Conservation (phyloP, 306 rosid species). For the Dryas drummondii region DNA sequence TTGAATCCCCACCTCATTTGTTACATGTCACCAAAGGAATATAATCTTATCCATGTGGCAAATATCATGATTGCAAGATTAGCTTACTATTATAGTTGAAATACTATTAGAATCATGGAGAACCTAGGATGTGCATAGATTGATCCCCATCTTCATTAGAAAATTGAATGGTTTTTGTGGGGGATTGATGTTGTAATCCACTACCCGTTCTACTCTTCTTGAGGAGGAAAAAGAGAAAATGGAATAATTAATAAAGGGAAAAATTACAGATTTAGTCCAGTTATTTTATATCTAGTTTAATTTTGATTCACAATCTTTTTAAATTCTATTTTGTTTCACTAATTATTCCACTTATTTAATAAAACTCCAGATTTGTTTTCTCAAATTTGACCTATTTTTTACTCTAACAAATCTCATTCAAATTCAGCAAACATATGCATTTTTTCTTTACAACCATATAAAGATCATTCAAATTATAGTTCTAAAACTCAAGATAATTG, state of each 20-base stretch:
- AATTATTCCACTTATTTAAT: too few relatives aligned
- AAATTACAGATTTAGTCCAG: too few relatives aligned
- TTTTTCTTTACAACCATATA: too few relatives aligned
- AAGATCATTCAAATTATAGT: too few relatives aligned
- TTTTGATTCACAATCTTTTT: too few relatives aligned
- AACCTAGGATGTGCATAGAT: conserved; percentile 3
- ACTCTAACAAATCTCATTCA: too few relatives aligned
- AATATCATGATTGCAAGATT: conserved; percentile 15
- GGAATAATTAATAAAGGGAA: neutral
- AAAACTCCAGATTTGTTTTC: too few relatives aligned
- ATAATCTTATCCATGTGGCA: neutral
- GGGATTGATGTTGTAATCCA: conserved; percentile 27
- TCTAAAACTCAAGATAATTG: too few relatives aligned
- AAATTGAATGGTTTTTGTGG: conserved; percentile 15
- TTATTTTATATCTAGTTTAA: too few relatives aligned
- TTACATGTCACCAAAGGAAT: neutral
- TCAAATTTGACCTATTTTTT: too few relatives aligned
- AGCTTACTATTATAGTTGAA: neutral
- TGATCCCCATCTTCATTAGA: neutral
- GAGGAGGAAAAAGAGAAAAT: neutral
- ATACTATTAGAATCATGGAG: neutral
- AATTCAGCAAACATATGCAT: too few relatives aligned
- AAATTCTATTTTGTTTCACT: too few relatives aligned
- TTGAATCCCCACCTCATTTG: neutral
- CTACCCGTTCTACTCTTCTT: neutral